phyloP scores from a whole-genome alignment of 495 filamentous ascomycete species.

The Neurospora sp. region DNA sequence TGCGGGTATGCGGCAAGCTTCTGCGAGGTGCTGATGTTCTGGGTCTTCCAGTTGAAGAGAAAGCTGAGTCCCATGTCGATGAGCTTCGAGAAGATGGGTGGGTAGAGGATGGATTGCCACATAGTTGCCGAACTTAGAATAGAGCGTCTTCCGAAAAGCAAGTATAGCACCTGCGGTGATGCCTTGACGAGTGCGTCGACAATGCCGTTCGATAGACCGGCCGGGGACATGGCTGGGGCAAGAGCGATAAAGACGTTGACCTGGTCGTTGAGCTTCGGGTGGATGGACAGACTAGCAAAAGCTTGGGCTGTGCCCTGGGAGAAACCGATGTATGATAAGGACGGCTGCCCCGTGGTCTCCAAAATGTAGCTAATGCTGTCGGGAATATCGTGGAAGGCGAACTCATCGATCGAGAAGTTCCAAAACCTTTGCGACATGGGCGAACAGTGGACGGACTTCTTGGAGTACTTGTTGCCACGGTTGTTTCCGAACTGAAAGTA shows the following conservation, averaged over 20 bases:
- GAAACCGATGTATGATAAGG: conserved; percentile 94
- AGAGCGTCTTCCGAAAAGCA: conserved; percentile 89
- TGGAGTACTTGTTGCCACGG: conserved; percentile 96
- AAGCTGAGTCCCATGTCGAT: conserved; percentile 75
- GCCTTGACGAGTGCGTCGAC: conserved; percentile 91
- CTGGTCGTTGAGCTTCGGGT: conserved; percentile 84
- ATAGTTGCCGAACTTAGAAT: conserved; percentile 90
- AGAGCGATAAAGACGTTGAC: conserved; percentile 96
- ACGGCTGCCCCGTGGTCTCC: conserved; percentile 66
- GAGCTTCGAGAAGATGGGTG: conserved; percentile 80
- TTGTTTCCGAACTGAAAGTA: conserved; percentile 74
- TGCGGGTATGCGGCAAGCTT: conserved; percentile 97
- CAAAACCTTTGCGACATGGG: conserved; percentile 75
- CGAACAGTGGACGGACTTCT: conserved; percentile 69
- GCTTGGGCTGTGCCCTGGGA: conserved; percentile 95
- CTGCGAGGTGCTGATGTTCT: conserved; percentile 76
- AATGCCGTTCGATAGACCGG: conserved; percentile 76
- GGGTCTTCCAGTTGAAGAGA: conserved; percentile 83
- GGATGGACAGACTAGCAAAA: conserved; percentile 88
- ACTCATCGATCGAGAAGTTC: conserved; percentile 97
- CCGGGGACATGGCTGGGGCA: conserved; percentile 91
- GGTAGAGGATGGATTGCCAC: conserved; percentile 95
- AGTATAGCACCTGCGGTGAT: conserved; percentile 83
- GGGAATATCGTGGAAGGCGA: conserved; percentile 95
- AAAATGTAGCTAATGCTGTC: conserved; percentile 90